Evolutionary conservation across 257 asterid genomes (phyloP).

Genomic region (Cinchona pubescens): DNA sequence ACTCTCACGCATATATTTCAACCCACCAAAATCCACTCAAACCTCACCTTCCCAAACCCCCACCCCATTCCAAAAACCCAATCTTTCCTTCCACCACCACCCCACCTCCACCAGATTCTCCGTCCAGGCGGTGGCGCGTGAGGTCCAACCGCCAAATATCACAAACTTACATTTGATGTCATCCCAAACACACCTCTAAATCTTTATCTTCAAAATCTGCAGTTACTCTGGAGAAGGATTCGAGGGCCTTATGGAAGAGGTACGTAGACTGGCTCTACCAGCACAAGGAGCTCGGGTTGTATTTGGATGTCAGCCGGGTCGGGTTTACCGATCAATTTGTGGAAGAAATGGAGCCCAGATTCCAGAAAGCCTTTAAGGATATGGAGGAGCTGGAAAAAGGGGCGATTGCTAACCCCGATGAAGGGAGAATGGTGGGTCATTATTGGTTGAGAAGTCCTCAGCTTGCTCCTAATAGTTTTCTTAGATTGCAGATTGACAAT

Average conservation of each 20-base stretch:
- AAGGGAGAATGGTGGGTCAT: slow-evolving; percentile 97
- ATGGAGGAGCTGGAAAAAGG: slow-evolving; percentile 94
- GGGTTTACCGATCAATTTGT: slow-evolving; percentile 77
- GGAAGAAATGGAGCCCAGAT: slow-evolving; percentile 76
- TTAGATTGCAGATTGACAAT: slow-evolving; percentile 64
- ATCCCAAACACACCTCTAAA: slow-evolving; percentile 16
- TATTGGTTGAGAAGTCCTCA: slow-evolving; percentile 85
- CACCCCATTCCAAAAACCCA: slow-evolving; percentile 11
- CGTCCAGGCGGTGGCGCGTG: slow-evolving; percentile 72
- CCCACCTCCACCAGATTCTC: slow-evolving; percentile 25
- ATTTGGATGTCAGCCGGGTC: slow-evolving; percentile 85
- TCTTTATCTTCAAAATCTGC: slow-evolving; percentile 16
- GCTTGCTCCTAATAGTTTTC: slow-evolving; percentile 67
- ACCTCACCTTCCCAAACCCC: slow-evolving; percentile 17
- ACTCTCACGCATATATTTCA: slow-evolving; percentile 30
- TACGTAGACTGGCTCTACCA: slow-evolving; percentile 94
- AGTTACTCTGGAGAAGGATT: slow-evolving; percentile 46
- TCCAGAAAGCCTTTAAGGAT: slow-evolving; percentile 65
- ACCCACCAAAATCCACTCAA: slow-evolving; percentile 24
- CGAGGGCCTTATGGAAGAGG: slow-evolving; percentile 71
- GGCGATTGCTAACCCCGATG: slow-evolving; percentile 95
- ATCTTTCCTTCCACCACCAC: slow-evolving; percentile 16
- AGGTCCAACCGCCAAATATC: slow-evolving; percentile 43
- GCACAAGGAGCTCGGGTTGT: slow-evolving; percentile 90
- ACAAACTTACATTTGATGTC: slow-evolving; percentile 35